Evolutionary conservation across 1,284 basidiomycete species (phyloP).

Genomic region (Melampsora larici-populina): DNA sequence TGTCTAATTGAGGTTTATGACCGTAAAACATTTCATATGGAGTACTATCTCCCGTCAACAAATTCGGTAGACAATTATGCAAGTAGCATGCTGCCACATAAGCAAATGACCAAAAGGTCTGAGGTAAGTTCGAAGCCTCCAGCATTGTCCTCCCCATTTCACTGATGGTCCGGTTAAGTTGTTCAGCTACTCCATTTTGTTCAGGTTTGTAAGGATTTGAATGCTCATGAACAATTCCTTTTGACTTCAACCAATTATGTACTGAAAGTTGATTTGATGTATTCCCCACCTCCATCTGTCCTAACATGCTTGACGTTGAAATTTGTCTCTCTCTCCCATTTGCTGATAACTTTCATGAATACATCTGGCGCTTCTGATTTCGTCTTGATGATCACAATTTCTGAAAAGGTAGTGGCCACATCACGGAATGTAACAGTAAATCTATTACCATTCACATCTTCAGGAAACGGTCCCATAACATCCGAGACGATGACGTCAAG

Average conservation of each 20-base stretch:
- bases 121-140: not conserved
- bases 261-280: too few species aligned
- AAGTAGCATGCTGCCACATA: too few species aligned
- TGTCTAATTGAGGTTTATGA: not conserved
- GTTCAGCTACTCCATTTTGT: slow-evolving; percentile 3
- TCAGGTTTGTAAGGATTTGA: not conserved
- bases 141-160: slow-evolving; percentile 1
- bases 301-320: not conserved
- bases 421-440: not conserved
- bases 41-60: not conserved
- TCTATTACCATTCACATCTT: too few species aligned
- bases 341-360: not conserved
- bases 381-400: not conserved
- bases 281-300: not conserved
- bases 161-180: not conserved
- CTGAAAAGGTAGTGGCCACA: not conserved
- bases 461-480: too few species aligned
- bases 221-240: not conserved
- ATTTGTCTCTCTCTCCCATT: not conserved
- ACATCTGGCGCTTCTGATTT: not conserved
- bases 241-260: not conserved
- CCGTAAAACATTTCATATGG: slow-evolving; percentile 3
- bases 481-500: too few species aligned
- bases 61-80: not conserved
- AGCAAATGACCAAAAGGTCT: not conserved